Base-by-base conservation (phyloP, 2,329 filamentous ascomycete species). In the Phialophora macrospora region DNA sequence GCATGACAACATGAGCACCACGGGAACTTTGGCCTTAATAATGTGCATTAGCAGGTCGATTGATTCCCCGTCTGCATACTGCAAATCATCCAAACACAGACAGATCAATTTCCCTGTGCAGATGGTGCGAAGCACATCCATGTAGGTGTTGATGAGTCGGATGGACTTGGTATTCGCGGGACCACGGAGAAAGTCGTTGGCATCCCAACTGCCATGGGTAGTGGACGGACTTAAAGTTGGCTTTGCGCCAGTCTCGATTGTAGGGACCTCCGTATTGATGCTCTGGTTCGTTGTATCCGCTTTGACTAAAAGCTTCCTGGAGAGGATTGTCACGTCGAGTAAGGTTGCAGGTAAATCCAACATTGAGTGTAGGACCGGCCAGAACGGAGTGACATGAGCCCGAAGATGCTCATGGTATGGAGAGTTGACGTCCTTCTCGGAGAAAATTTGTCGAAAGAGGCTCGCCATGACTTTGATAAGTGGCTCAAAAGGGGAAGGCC, bases 1-100 rank as follows among this genome's bases (percentile, higher is more conserved):
- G 71, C 89, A 90, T 0, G 93, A 95, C 59, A 97, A 80, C 60
- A 96, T 88, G 32, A 96, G 82, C 22, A 94, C 87, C 80, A 97
- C 90, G 22, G 90, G 92, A 67, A 97, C 86, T 69, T 90, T 89
- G 1, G 90, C 88, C 58, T 84, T 83, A 62, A 96, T 87, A 60
- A 97, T 92, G 72, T 93, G 89, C 17, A 89, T 85, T 46, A 97
- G 89, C 60, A 97, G 81, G 64, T 96, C 92, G 55, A 95, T 80
- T 14, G 90, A 95, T 76, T 97, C 94, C 28, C 90, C 87, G 74
- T 97, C 94, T 6, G 93, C 92, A 76, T 92, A 95, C 72, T 97
- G 93, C 34, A 97, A 80, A 76, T 97, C 94, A 73, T 97, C 94
- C 30, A 97, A 79, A 72, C 89, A 93, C 72, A 97, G 88, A 73